phyloP scores from a whole-genome alignment of 805 yeast genomes.

The Yarrowia porcina region DNA sequence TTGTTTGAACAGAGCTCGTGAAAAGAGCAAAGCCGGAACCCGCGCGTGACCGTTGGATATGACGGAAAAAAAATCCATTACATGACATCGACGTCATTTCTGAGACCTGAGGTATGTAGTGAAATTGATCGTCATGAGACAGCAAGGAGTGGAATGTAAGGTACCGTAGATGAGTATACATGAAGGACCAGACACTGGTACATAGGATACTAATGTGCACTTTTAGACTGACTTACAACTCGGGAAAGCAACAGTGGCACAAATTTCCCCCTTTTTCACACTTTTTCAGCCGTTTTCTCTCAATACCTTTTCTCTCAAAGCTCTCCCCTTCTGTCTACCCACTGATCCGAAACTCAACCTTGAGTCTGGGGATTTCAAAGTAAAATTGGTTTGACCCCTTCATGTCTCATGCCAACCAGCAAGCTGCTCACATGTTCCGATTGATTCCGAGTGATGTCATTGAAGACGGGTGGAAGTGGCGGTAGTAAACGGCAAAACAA shows the following conservation, averaged over 20 bases:
- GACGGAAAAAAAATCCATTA: neutral
- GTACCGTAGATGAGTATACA: no score
- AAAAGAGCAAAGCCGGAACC: neutral
- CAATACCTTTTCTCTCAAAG: neutral
- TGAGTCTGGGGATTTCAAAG: neutral
- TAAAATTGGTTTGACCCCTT: neutral
- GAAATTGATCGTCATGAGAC: conserved; percentile 1
- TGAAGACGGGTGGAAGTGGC: no score
- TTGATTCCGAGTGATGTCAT: no score
- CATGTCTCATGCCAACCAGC: neutral
- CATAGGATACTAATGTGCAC: no score
- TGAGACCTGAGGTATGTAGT: neutral
- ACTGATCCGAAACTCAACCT: neutral
- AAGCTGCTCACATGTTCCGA: neutral
- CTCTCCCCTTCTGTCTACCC: neutral
- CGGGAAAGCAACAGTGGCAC: no score
- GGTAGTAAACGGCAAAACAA: no score
- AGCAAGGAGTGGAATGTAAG: neutral
- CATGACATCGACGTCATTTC: neutral
- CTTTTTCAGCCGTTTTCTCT: neutral
- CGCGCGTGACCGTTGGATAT: neutral
- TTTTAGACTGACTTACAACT: no score
- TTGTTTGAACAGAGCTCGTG: neutral
- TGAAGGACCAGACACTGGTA: no score
- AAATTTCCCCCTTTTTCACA: no score